phyloP scores from a whole-genome alignment of 2,329 filamentous ascomycete species.

The Alternaria novae-zelandiae region DNA sequence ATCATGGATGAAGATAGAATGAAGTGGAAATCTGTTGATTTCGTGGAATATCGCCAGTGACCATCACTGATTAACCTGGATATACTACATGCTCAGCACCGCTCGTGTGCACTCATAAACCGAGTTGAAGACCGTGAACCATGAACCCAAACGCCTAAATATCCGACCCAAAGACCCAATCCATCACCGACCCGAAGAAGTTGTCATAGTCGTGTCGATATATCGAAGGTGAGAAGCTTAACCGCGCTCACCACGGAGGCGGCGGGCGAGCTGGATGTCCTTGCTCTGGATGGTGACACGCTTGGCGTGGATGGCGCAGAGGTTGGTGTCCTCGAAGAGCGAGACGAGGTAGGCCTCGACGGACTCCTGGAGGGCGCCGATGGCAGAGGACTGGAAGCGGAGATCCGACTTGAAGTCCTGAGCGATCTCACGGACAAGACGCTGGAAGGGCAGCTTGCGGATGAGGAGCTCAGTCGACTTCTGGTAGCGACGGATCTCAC shows the following conservation, averaged over 20 bases:
- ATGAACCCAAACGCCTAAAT: conserved; percentile 46
- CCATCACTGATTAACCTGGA: conserved; percentile 44
- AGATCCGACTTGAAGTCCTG: conserved; percentile 71
- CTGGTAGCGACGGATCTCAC: conserved; percentile 92
- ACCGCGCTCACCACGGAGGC: conserved; percentile 62
- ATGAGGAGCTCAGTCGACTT: conserved; percentile 87
- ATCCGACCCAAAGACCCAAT: conserved; percentile 34
- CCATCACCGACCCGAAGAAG: conserved; percentile 29
- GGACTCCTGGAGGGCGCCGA: conserved; percentile 90
- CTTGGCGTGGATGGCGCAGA: conserved; percentile 96
- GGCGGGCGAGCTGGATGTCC: conserved; percentile 87
- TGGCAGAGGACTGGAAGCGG: conserved; percentile 95
- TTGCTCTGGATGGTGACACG: conserved; percentile 96
- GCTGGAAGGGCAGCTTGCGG: conserved; percentile 78
- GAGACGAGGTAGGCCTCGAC: conserved; percentile 96
- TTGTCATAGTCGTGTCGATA: conserved; percentile 32
- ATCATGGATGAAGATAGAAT: not conserved
- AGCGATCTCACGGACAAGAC: conserved; percentile 80
- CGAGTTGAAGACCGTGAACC: conserved; percentile 46
- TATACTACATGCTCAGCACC: conserved; percentile 50
- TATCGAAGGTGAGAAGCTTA: conserved; percentile 44
- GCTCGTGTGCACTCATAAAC: conserved; percentile 45
- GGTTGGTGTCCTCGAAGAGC: conserved; percentile 94
- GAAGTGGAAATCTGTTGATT: conserved; percentile 43
- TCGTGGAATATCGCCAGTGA: conserved; percentile 43